Base-by-base conservation (phyloP, 345 rosid species). In the Brassica carinata region DNA sequence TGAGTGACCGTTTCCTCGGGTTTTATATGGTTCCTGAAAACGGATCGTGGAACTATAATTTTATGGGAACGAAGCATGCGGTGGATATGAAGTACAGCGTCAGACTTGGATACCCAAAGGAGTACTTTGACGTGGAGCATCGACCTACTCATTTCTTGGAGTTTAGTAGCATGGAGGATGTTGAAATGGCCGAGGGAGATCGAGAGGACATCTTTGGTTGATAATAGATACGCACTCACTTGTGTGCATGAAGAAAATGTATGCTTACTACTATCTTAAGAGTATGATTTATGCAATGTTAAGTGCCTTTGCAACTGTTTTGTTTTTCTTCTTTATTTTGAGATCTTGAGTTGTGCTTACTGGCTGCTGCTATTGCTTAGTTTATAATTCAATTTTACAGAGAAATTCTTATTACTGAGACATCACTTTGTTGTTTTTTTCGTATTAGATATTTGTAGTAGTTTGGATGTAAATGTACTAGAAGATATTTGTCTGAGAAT, bases 21-120 rank as follows among this genome's bases (percentile, higher is more conserved):
- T 94, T 96, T 85, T 96, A 92, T 86, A 96, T 96, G 99, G 74
- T 87, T 76, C 97, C 98, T 4, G 99, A 96, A 73, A 92, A 84
- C 15, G 97, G 98, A 9, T 96, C 97, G 1, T 96, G 98, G 99
- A 96, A 96, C 74, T 92, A 92, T 77, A 96, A 92, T 85, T 96
- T 96, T 83, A 96, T 92, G 97, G 99, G 98, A 67, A 95, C 92
- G 79, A 94, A 96, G 90, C 98, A 94, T 74, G 88, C 93, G 0
- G 77, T 87, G 19, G 89, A 97, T 90, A 94, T 96, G 99, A 92
- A 87, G 76, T 94, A 89, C 18, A 92, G 90, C 19, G 91, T 92
- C 75, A 96, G 89, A 83, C 96, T 96, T 2, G 99, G 99, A 48
- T 82, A 88, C 0, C 97, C 99, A 0, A 78, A 92, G 48, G 99